Conservation (phyloP, 345 rosid genomes). For the Cardamine occulta region DNA sequence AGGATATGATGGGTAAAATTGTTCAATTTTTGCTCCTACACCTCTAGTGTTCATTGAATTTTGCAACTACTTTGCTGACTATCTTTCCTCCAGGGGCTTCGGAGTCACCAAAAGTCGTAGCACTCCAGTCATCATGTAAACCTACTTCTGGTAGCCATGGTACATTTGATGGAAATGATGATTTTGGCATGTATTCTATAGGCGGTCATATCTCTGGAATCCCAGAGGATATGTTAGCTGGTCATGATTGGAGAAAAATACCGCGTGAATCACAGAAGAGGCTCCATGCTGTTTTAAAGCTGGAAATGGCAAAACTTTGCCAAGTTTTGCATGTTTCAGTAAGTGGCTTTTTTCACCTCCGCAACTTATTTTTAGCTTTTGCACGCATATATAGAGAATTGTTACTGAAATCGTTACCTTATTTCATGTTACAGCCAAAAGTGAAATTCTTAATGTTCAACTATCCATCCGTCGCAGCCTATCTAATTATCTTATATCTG, state of each 20-base stretch:
- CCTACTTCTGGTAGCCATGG: slow-evolving; percentile 31
- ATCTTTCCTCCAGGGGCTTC: slow-evolving; percentile 54
- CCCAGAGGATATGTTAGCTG: slow-evolving; percentile 45
- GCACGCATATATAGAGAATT: neutral
- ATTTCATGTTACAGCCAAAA: slow-evolving; percentile 28
- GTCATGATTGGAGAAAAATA: slow-evolving; percentile 44
- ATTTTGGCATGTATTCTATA: slow-evolving; percentile 28
- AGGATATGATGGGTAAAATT: slow-evolving; percentile 54
- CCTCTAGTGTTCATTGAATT: slow-evolving; percentile 21
- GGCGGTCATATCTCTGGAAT: slow-evolving; percentile 40
- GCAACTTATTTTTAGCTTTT: slow-evolving; percentile 31
- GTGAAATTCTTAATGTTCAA: slow-evolving; percentile 2
- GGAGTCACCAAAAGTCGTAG: slow-evolving; percentile 39
- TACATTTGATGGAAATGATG: slow-evolving; percentile 24
- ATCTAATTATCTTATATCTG: neutral
- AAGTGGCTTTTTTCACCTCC: slow-evolving; percentile 41
- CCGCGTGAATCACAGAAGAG: slow-evolving; percentile 58
- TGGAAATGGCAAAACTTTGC: slow-evolving; percentile 65
- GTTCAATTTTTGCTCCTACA: slow-evolving; percentile 25
- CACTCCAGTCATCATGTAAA: slow-evolving; percentile 36
- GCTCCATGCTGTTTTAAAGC: slow-evolving; percentile 68
- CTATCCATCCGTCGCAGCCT: neutral
- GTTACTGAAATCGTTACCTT: slow-evolving; percentile 18
- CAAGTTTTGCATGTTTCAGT: slow-evolving; percentile 67
- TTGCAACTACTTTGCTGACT: slow-evolving; percentile 27